Evolutionary conservation across 257 asterid species (phyloP).

Genomic region (Fraxinus pennsylvanica): DNA sequence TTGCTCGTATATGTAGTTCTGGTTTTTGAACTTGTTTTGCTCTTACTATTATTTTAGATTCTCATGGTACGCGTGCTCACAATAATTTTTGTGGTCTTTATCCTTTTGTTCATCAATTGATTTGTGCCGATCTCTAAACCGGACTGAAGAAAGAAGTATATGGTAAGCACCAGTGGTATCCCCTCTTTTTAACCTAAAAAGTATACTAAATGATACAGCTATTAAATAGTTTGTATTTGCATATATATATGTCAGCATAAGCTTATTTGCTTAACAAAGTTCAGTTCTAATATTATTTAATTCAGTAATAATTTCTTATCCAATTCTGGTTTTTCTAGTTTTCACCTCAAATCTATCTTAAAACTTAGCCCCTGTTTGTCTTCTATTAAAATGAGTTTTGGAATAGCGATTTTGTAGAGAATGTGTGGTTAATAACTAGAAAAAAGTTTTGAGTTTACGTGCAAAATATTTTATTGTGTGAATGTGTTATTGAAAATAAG

Average conservation of each 20-base stretch:
- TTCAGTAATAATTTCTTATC: not conserved
- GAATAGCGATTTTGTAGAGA: too few species aligned
- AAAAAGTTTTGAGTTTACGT: too few species aligned
- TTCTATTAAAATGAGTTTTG: too few species aligned
- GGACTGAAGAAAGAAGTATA: constrained; percentile 87
- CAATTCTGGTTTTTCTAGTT: not conserved
- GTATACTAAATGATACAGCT: constrained; percentile 4
- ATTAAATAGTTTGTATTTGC: constrained; percentile 10
- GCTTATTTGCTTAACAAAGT: constrained; percentile 12
- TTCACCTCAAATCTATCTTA: not conserved
- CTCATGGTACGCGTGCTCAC: constrained; percentile 30
- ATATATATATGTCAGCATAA: constrained; percentile 8
- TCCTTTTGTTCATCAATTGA: constrained; percentile 34
- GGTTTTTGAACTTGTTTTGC: constrained; percentile 17
- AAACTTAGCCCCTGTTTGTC: not conserved
- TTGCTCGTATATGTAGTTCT: constrained; percentile 18
- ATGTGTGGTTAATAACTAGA: too few species aligned
- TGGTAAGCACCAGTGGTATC: constrained; percentile 55
- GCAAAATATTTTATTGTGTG: too few species aligned
- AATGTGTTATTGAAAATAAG: too few species aligned
- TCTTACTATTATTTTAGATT: constrained; percentile 13
- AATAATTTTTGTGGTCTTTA: constrained; percentile 26
- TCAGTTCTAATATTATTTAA: constrained; percentile 1
- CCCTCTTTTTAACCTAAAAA: constrained; percentile 18
- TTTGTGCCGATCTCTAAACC: constrained; percentile 44